Conservation (phyloP, 116 monocot genomes). For the Dioscorea cayenensis region DNA sequence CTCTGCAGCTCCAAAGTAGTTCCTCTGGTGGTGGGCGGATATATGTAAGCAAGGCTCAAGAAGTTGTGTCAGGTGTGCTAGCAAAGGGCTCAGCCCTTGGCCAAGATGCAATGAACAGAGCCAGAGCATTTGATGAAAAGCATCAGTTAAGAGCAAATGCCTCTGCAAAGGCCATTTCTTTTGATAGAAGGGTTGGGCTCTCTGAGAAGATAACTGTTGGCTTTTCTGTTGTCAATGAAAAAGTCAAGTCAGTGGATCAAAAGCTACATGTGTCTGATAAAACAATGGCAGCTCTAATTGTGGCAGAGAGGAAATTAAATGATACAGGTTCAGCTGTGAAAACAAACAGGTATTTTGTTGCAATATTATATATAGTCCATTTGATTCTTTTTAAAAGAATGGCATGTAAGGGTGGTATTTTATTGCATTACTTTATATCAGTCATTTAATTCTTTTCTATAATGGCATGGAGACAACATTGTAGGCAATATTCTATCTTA, state of each 20-base stretch:
- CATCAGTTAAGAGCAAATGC: conserved; percentile 74
- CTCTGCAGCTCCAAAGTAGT: conserved; percentile 36
- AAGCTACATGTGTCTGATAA: conserved; percentile 82
- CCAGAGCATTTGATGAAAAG: conserved; percentile 93
- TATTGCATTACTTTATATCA: no score
- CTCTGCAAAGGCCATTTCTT: conserved; percentile 78
- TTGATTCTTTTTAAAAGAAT: background rate
- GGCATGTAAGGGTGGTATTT: background rate
- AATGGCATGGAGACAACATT: background rate
- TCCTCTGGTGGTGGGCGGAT: conserved; percentile 34
- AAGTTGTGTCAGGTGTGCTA: conserved; percentile 60
- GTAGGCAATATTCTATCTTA: background rate
- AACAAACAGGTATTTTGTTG: conserved; percentile 35
- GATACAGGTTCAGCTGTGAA: conserved; percentile 89
- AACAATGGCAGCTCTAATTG: conserved; percentile 78
- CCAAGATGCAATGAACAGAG: conserved; percentile 89
- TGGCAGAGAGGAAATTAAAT: conserved; percentile 79
- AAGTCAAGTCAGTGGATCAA: conserved; percentile 94
- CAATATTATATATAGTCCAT: background rate
- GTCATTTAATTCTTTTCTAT: no score
- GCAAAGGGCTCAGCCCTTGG: conserved; percentile 78
- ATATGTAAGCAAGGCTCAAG: conserved; percentile 78
- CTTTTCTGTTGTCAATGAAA: conserved; percentile 93
- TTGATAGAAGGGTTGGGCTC: conserved; percentile 79
- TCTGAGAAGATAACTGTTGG: conserved; percentile 84